A percentile compares a stretch with the other conserved stretches of the same genome.
Evolutionary conservation across 805 yeast species (phyloP).

Genomic region (Candida argentea): DNA sequence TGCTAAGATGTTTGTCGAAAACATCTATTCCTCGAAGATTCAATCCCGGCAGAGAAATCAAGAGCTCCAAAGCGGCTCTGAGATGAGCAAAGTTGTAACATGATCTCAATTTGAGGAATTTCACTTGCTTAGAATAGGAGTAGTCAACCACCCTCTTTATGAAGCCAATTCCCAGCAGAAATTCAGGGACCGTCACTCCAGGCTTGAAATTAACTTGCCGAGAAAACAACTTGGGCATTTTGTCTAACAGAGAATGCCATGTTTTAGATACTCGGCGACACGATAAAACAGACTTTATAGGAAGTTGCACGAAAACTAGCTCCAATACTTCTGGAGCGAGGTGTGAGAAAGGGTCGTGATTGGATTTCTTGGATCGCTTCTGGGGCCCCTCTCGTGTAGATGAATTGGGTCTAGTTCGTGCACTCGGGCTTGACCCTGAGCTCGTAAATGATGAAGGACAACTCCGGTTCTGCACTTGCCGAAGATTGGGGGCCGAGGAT

Average conservation of each 20-base stretch:
- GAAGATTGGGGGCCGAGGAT: too few relatives aligned
- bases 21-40: constrained; percentile 17
- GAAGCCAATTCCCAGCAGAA: constrained; percentile 17
- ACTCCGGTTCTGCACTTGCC: too few relatives aligned
- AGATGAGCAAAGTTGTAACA: constrained; percentile 15
- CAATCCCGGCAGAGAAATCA: constrained; percentile 15
- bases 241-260: constrained; percentile 22
- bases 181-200: constrained; percentile 18
- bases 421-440: too few relatives aligned
- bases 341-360: constrained; percentile 16
- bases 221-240: constrained; percentile 17
- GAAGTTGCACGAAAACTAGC: constrained; percentile 13
- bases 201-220: constrained; percentile 13
- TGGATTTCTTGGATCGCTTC: constrained; percentile 1
- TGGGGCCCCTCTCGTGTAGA: too few relatives aligned
- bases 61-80: constrained; percentile 15
- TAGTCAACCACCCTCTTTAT: constrained; percentile 14
- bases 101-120: constrained; percentile 13
- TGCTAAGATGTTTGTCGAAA: constrained; percentile 14
- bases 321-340: constrained; percentile 23
- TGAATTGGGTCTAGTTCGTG: too few relatives aligned
- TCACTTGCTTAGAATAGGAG: constrained; percentile 9
- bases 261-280: constrained; percentile 23
- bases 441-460: too few relatives aligned
- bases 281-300: constrained; percentile 12